These are phyloP conservation scores for Allantophomopsis cytisporea DNA, from an alignment of 2,329 filamentous ascomycete species.

Conservation along the genomic window DNA sequence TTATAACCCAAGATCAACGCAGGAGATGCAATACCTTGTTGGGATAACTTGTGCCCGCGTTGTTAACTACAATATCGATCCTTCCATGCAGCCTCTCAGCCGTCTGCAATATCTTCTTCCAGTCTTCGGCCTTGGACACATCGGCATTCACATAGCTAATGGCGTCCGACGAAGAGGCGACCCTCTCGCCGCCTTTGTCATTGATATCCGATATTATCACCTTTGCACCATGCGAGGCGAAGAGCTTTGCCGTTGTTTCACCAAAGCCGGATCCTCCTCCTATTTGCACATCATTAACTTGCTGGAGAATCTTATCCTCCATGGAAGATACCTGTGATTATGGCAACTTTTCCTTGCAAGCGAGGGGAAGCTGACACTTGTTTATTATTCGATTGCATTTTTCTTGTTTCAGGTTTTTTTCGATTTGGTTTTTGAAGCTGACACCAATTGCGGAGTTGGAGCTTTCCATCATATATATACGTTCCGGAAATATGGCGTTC, in stretches of 20 bases:
- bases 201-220: slow-evolving; percentile 51
- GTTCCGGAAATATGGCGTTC: not conserved
- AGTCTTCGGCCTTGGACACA: slow-evolving; percentile 37
- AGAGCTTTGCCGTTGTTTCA: slow-evolving; percentile 43
- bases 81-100: slow-evolving; percentile 31
- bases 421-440: not conserved
- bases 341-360: slow-evolving; percentile 38
- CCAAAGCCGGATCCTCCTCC: slow-evolving; percentile 52
- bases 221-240: slow-evolving; percentile 42
- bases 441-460: not conserved
- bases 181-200: slow-evolving; percentile 31
- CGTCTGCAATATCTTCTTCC: slow-evolving; percentile 32
- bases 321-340: slow-evolving; percentile 31
- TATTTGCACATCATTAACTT: slow-evolving; percentile 1
- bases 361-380: slow-evolving; percentile 9
- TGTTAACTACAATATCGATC: slow-evolving; percentile 47
- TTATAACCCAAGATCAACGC: no score
- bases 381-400: not conserved
- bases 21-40: slow-evolving; percentile 29
- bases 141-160: slow-evolving; percentile 28
- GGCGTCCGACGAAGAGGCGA: slow-evolving; percentile 22
- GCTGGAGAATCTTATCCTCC: slow-evolving; percentile 6
- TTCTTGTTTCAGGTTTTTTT: not conserved
- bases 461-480: not conserved
- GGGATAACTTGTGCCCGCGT: slow-evolving; percentile 41